A percentile compares a stretch with the other conserved stretches of the same genome.
These are phyloP conservation scores for Gossypium stocksii DNA, from an alignment of 345 rosid species.

Conservation along the genomic window DNA sequence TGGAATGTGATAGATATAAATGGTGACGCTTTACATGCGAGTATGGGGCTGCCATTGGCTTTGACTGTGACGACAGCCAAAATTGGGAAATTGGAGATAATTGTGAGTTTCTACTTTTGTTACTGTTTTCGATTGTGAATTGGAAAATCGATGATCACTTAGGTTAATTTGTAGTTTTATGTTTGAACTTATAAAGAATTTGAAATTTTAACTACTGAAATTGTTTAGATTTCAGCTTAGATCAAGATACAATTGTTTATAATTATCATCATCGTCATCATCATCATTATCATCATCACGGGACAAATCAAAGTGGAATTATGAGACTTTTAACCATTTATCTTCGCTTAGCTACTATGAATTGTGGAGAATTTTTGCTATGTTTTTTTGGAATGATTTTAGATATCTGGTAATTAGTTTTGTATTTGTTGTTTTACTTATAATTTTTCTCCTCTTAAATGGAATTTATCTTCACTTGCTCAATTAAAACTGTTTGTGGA, in stretches of 20 bases:
- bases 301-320: neutral
- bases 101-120: conserved; percentile 40
- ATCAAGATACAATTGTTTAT: neutral
- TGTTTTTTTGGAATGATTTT: neutral
- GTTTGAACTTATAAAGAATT: conserved; percentile 9
- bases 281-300: neutral
- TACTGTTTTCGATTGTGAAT: conserved; percentile 26
- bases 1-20: conserved; percentile 56
- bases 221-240: conserved; percentile 8
- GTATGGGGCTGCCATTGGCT: conserved; percentile 97
- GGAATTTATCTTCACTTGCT: neutral
- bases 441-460: conserved; percentile 2
- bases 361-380: neutral
- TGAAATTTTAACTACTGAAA: neutral
- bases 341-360: neutral
- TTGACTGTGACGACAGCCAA: conserved; percentile 77
- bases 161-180: conserved; percentile 21
- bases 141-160: conserved; percentile 65
- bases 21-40: conserved; percentile 97
- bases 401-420: neutral
- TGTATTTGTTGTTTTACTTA: neutral
- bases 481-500: neutral
- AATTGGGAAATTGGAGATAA: conserved; percentile 82
- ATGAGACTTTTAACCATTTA: neutral
- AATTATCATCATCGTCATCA: too few relatives aligned